A percentile compares a stretch with the other conserved stretches of the same genome.
phyloP scores from a whole-genome alignment of 2,329 filamentous ascomycete species.

The Xylariaceae sp. region DNA sequence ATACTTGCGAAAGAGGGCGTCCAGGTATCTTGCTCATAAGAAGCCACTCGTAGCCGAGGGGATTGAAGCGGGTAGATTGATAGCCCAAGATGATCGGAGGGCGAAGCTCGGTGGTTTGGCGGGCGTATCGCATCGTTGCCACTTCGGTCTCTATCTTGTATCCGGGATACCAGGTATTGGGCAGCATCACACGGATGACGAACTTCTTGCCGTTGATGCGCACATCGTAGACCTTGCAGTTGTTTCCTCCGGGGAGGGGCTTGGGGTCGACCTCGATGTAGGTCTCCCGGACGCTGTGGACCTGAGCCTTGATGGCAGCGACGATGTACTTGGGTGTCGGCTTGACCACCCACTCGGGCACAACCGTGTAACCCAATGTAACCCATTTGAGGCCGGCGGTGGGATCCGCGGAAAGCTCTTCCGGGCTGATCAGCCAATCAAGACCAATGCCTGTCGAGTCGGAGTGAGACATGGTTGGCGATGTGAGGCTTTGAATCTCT shows the following conservation, averaged over 20 bases:
- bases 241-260: conserved; percentile 19
- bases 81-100: conserved; percentile 23
- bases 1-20: conserved; percentile 23
- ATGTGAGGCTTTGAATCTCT: too few relatives aligned
- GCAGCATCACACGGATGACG: conserved; percentile 29
- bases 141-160: conserved; percentile 30
- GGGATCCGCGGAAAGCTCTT: too few relatives aligned
- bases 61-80: conserved; percentile 20
- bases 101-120: conserved; percentile 21
- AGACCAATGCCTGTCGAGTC: too few relatives aligned
- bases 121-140: conserved; percentile 26
- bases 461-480: too few relatives aligned
- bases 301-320: conserved; percentile 19
- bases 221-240: conserved; percentile 25
- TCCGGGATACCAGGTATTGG: conserved; percentile 17
- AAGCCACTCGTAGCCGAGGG: conserved; percentile 31
- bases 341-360: too few relatives aligned
- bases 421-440: too few relatives aligned
- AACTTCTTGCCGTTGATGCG: conserved; percentile 24
- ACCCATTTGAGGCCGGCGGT: too few relatives aligned
- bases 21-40: conserved; percentile 28
- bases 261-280: conserved; percentile 16
- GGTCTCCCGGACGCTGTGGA: conserved; percentile 13
- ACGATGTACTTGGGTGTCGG: conserved; percentile 23
- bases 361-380: too few relatives aligned